Conservation (phyloP, 805 yeast genomes). For the Suhomyces sp. region DNA sequence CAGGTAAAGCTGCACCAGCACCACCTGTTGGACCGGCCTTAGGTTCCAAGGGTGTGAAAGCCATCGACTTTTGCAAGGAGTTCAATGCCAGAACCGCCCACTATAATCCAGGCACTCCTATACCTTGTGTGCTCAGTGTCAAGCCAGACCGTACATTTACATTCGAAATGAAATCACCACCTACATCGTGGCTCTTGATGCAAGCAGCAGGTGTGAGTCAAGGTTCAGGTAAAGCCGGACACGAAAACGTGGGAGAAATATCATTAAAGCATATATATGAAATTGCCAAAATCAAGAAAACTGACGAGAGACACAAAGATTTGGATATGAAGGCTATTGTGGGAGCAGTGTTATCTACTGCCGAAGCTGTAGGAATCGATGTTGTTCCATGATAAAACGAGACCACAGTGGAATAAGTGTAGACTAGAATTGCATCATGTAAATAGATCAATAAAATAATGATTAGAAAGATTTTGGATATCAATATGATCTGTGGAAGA, state of each 20-base stretch:
- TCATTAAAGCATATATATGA: conserved; percentile 90
- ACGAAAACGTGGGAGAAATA: conserved; percentile 57
- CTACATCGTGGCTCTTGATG: conserved; percentile 80
- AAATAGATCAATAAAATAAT: background rate
- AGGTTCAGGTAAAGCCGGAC: conserved; percentile 72
- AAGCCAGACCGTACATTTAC: conserved; percentile 89
- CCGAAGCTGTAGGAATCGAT: conserved; percentile 82
- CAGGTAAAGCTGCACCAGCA: conserved; percentile 97
- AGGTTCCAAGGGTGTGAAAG: conserved; percentile 98
- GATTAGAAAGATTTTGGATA: background rate
- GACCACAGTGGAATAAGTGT: background rate
- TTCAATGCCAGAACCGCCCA: conserved; percentile 95
- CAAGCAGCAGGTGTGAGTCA: conserved; percentile 78
- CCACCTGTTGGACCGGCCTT: conserved; percentile 99
- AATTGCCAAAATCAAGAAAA: conserved; percentile 89
- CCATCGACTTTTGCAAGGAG: conserved; percentile 97
- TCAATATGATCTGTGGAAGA: no score
- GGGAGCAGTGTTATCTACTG: conserved; percentile 81
- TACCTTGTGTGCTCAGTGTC: conserved; percentile 81
- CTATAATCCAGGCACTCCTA: conserved; percentile 80
- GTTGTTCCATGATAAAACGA: conserved; percentile 54
- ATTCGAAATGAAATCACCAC: conserved; percentile 87
- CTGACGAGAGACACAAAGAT: conserved; percentile 73
- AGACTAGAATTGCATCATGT: conserved; percentile 2
- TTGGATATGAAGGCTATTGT: conserved; percentile 72